These are phyloP conservation scores for Calonectria fujianensis DNA, from an alignment of 2,329 filamentous ascomycete genomes.

Conservation along the genomic window DNA sequence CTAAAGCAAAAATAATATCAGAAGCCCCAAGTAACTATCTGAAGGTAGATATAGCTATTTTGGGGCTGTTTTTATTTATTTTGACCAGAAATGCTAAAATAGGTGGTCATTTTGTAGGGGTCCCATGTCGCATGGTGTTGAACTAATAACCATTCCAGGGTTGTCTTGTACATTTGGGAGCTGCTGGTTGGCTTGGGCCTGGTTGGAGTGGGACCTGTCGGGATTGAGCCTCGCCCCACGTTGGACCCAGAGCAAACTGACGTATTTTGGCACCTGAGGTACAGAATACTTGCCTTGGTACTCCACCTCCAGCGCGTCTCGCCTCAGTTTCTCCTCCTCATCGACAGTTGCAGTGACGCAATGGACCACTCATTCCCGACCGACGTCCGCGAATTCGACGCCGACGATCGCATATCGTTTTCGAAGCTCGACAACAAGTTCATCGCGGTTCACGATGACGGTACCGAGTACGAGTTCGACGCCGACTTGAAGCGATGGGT, in stretches of 20 bases:
- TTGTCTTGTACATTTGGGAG: not conserved
- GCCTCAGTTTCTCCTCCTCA: conserved; percentile 1
- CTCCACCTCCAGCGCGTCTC: conserved; percentile 29
- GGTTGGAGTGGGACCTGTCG: conserved; percentile 35
- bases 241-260: conserved; percentile 44
- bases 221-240: conserved; percentile 44
- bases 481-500: conserved; percentile 83
- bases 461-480: conserved; percentile 90
- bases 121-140: not conserved
- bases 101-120: not conserved
- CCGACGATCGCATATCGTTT: conserved; percentile 89
- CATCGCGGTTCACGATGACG: conserved; percentile 89
- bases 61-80: not conserved
- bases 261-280: conserved; percentile 51
- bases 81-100: not conserved
- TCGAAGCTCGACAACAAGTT: conserved; percentile 89
- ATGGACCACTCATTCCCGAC: conserved; percentile 71
- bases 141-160: too few relatives aligned
- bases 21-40: not conserved
- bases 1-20: not conserved
- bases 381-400: conserved; percentile 81
- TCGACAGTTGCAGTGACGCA: conserved; percentile 11
- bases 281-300: conserved; percentile 33
- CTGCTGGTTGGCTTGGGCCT: conserved; percentile 15
- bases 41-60: not conserved